A percentile compares a stretch with the other conserved stretches of the same genome.
These are phyloP conservation scores for Rhizopogon rudus DNA, from an alignment of 768 basidiomycete genomes.

Conservation along the genomic window DNA sequence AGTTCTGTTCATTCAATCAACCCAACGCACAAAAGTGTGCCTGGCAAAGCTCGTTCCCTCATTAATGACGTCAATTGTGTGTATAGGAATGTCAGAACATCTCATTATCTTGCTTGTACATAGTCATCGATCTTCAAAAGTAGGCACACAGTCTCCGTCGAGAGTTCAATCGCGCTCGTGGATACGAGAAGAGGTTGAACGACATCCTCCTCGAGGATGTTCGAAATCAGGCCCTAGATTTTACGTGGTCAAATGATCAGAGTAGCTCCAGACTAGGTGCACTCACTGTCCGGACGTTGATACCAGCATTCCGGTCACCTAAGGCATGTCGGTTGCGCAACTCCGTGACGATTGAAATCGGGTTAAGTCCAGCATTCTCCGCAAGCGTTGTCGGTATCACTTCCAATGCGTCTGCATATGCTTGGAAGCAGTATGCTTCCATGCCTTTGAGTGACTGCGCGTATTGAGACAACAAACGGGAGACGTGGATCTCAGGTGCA, in stretches of 20 bases:
- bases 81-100: neutral
- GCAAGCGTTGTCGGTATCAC: slow-evolving; percentile 97
- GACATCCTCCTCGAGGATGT: slow-evolving; percentile 96
- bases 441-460: slow-evolving; percentile 94
- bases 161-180: slow-evolving; percentile 90
- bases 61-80: neutral
- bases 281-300: slow-evolving; percentile 93
- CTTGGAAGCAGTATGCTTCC: slow-evolving; percentile 99
- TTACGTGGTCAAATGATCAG: neutral
- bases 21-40: neutral
- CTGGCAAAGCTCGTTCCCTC: neutral
- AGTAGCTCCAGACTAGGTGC: neutral
- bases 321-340: slow-evolving; percentile 94
- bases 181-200: slow-evolving; percentile 94
- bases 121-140: slow-evolving; percentile 95
- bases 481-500: slow-evolving; percentile 97
- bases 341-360: slow-evolving; percentile 97
- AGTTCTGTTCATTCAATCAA: too few relatives aligned
- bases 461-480: slow-evolving; percentile 84
- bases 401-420: slow-evolving; percentile 95
- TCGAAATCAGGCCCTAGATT: slow-evolving; percentile 85
- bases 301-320: slow-evolving; percentile 92
- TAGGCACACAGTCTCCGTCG: slow-evolving; percentile 97
- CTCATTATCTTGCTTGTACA: slow-evolving; percentile 63
- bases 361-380: slow-evolving; percentile 97